Conservation (phyloP, 23 red algal species). For the Gracilaria vermiculophylla region DNA sequence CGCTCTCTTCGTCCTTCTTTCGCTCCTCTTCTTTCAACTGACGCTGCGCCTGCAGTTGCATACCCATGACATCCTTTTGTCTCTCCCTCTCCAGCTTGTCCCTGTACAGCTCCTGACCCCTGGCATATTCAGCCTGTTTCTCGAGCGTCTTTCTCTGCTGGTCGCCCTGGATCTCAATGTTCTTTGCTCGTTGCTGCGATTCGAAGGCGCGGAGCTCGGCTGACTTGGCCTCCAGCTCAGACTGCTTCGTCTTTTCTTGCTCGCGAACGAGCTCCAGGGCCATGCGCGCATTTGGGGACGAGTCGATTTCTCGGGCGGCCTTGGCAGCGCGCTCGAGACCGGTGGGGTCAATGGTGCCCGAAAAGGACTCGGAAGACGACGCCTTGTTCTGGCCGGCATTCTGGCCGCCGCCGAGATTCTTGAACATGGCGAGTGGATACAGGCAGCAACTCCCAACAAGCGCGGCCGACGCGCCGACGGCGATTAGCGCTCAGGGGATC, state of each 20-base stretch:
- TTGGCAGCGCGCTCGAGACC: constrained; percentile 83
- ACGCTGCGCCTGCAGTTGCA: constrained; percentile 66
- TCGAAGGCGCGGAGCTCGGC: constrained; percentile 65
- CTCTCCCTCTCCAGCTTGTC: constrained; percentile 80
- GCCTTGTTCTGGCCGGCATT: constrained; percentile 51
- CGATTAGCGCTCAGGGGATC: too few relatives aligned
- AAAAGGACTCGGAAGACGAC: constrained; percentile 52
- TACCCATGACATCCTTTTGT: constrained; percentile 67
- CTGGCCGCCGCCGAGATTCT: constrained; percentile 36
- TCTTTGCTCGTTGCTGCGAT: constrained; percentile 70
- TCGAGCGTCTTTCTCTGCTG: constrained; percentile 79
- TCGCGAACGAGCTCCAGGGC: constrained; percentile 67
- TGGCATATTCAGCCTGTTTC: constrained; percentile 74
- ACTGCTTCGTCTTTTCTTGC: constrained; percentile 79
- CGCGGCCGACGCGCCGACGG: too few relatives aligned
- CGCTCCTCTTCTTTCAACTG: constrained; percentile 72
- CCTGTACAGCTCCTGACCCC: constrained; percentile 67
- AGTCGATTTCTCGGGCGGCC: constrained; percentile 75
- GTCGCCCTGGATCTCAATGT: constrained; percentile 61
- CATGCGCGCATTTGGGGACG: constrained; percentile 68
- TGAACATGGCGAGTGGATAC: constrained; percentile 9
- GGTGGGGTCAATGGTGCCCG: constrained; percentile 75
- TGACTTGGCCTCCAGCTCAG: constrained; percentile 51
- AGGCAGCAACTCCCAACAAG: neutral
- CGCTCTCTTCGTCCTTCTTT: constrained; percentile 84